Conservation (phyloP, 768 basidiomycete genomes). For the Boletus subcaerulescens region DNA sequence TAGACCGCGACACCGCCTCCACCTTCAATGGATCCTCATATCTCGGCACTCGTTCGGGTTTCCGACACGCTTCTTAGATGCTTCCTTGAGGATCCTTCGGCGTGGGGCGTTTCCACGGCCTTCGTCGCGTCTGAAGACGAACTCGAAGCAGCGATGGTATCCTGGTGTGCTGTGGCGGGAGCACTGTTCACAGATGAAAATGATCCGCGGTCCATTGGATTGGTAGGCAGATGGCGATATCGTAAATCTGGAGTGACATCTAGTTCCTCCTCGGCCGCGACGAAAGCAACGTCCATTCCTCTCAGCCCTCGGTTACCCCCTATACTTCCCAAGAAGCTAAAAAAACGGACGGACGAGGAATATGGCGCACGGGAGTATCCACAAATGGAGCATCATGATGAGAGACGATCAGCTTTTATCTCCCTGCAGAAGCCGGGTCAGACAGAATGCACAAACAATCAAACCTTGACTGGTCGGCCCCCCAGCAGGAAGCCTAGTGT, state of each 20-base stretch:
- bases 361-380: neutral
- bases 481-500: slow-evolving; percentile 32
- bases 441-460: neutral
- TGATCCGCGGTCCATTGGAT: slow-evolving; percentile 8
- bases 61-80: slow-evolving; percentile 49
- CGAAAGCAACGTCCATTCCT: slow-evolving; percentile 5
- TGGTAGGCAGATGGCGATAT: slow-evolving; percentile 21
- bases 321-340: slow-evolving; percentile 7
- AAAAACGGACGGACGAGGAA: slow-evolving; percentile 5
- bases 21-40: slow-evolving; percentile 48
- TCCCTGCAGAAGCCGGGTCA: neutral
- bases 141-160: slow-evolving; percentile 54
- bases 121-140: slow-evolving; percentile 52
- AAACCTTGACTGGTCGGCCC: neutral
- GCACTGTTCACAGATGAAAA: slow-evolving; percentile 37
- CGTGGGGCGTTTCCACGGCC: slow-evolving; percentile 60
- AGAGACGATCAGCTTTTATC: neutral
- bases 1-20: slow-evolving; percentile 45
- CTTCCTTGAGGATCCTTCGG: slow-evolving; percentile 62
- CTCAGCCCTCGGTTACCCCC: slow-evolving; percentile 11
- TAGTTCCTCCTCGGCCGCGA: slow-evolving; percentile 2
- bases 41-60: slow-evolving; percentile 47
- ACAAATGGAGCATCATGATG: neutral
- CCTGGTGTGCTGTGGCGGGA: slow-evolving; percentile 40
- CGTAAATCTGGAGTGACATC: slow-evolving; percentile 17